These are phyloP conservation scores for Tagetes erecta DNA, from an alignment of 129 eudicot genomes.

Conservation along the genomic window DNA sequence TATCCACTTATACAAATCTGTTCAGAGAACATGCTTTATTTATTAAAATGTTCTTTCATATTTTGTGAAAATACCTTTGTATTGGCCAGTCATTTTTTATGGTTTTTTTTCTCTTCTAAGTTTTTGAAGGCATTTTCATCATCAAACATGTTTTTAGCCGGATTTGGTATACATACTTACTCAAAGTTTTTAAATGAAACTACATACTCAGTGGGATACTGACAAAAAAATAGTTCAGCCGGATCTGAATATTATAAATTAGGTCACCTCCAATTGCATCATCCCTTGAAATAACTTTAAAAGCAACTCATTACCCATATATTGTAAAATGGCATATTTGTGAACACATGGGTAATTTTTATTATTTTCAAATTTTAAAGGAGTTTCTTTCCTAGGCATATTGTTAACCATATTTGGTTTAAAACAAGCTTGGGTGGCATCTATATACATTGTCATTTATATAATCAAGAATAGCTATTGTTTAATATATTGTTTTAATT, in stretches of 20 bases:
- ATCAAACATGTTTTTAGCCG: not conserved
- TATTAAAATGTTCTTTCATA: not conserved
- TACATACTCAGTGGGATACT: not conserved
- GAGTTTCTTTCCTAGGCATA: not conserved
- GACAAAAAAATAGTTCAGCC: too few relatives aligned
- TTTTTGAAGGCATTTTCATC: not conserved
- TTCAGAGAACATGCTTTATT: not conserved
- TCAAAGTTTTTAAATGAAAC: not conserved
- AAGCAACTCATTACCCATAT: not conserved
- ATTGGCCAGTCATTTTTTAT: not conserved
- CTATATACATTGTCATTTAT: not conserved
- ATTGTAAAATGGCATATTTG: not conserved
- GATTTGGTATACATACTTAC: not conserved
- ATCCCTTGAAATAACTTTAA: slow-evolving; percentile 3
- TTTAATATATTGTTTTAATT: not conserved
- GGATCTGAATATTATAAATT: not conserved
- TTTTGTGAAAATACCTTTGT: not conserved
- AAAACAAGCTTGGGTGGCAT: not conserved
- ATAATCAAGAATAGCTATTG: not conserved
- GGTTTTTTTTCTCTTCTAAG: not conserved
- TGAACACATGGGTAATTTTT: not conserved
- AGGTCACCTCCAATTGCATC: not conserved
- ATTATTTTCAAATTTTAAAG: not conserved
- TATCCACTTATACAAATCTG: not conserved
- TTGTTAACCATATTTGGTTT: not conserved